These are phyloP conservation scores for Limonium bicolor DNA, from an alignment of 148 eudicot genomes.

Conservation along the genomic window DNA sequence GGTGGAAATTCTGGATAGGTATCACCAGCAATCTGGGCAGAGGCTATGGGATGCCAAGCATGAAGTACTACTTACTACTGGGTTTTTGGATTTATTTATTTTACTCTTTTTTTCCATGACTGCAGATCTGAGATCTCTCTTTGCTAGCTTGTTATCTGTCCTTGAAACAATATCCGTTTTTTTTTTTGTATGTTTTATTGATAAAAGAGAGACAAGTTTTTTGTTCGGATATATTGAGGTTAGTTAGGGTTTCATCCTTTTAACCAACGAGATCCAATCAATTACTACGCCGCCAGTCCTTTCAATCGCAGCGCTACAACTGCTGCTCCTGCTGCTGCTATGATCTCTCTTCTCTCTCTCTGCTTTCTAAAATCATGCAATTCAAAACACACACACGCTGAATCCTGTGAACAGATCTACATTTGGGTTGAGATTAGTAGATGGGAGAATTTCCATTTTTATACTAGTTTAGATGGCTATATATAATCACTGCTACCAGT, in stretches of 20 bases:
- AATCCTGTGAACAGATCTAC: constrained; percentile 48
- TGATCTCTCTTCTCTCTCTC: too few species aligned
- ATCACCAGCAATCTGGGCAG: constrained; percentile 45
- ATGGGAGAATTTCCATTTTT: too few species aligned
- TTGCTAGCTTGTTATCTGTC: neutral
- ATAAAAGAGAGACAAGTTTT: neutral
- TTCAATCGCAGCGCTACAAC: too few species aligned
- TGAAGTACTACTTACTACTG: too few species aligned
- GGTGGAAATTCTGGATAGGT: constrained; percentile 45
- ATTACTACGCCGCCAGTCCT: too few species aligned
- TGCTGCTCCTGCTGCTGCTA: too few species aligned
- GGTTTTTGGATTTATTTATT: constrained; percentile 3
- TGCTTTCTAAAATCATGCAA: constrained; percentile 25
- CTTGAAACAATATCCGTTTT: neutral
- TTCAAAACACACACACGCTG: constrained; percentile 9
- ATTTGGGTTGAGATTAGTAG: too few species aligned
- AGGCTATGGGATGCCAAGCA: constrained; percentile 90
- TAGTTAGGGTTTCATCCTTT: constrained; percentile 11
- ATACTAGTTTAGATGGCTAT: too few species aligned
- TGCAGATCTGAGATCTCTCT: neutral
- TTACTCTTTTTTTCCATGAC: neutral
- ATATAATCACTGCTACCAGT: too few species aligned
- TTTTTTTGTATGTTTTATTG: neutral
- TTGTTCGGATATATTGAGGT: constrained; percentile 5
- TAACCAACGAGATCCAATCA: constrained; percentile 9